A percentile compares a stretch with the other conserved stretches of the same genome.
phyloP scores from a whole-genome alignment of 108 stramenopile species.

The Skeletonema tropicum region DNA sequence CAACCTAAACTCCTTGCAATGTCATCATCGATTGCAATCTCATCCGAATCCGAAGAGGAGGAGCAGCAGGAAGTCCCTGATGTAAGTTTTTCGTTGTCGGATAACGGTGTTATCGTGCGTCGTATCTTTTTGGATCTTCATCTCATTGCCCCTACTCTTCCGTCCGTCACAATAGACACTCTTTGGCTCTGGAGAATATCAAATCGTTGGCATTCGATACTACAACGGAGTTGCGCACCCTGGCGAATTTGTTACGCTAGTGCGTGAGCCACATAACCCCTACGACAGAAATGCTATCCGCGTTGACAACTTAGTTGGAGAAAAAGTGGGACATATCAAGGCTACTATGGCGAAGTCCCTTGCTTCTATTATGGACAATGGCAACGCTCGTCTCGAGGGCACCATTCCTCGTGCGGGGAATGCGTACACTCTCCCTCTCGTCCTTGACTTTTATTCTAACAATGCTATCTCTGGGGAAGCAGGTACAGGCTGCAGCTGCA shows the following conservation, averaged over 20 bases:
- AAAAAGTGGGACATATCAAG: slow-evolving; percentile 73
- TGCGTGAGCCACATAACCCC: slow-evolving; percentile 63
- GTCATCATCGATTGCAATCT: too few relatives aligned
- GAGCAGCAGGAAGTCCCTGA: slow-evolving; percentile 3
- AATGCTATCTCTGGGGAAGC: slow-evolving; percentile 1
- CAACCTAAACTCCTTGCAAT: too few relatives aligned
- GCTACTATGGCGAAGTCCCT: slow-evolving; percentile 47
- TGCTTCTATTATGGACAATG: slow-evolving; percentile 54
- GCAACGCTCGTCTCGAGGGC: slow-evolving; percentile 36
- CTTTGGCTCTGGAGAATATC: slow-evolving; percentile 33
- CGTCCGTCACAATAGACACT: background rate
- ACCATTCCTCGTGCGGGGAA: slow-evolving; percentile 48
- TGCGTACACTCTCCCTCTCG: slow-evolving; percentile 44
- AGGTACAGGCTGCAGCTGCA: background rate
- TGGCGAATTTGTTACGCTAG: slow-evolving; percentile 61
- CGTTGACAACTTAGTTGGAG: slow-evolving; percentile 54
- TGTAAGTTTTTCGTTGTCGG: background rate
- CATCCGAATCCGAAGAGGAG: background rate
- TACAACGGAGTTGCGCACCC: slow-evolving; percentile 65
- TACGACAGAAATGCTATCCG: slow-evolving; percentile 75
- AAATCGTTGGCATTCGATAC: slow-evolving; percentile 50
- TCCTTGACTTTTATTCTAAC: slow-evolving; percentile 42
- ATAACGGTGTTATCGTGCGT: background rate
- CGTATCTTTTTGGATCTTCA: background rate
- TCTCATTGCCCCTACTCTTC: background rate